Conservation (phyloP, 768 basidiomycete genomes). For the Paxillus rubicundulus region DNA sequence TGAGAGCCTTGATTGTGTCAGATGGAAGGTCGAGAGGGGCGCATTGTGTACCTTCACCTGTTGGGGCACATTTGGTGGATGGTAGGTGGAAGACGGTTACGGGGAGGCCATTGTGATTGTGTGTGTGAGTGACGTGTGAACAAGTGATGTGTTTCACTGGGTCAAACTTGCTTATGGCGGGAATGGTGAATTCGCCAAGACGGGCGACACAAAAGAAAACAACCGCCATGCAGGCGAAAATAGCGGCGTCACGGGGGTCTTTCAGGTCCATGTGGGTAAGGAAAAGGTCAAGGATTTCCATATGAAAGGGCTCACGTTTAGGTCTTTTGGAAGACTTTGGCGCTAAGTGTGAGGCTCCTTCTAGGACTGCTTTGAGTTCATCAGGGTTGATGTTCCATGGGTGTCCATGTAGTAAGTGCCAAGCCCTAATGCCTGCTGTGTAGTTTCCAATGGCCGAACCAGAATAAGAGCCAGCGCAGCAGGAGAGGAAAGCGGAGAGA, state of each 20-base stretch:
- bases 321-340: constrained; percentile 20
- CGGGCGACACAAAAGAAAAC: constrained; percentile 35
- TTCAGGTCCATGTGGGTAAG: not conserved
- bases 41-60: constrained; percentile 11
- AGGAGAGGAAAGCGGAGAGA: constrained; percentile 30
- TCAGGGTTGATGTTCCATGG: constrained; percentile 30
- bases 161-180: constrained; percentile 30
- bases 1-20: constrained; percentile 10
- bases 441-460: constrained; percentile 25
- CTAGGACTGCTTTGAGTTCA: constrained; percentile 28
- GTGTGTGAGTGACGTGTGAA: constrained; percentile 13
- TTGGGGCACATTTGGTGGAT: constrained; percentile 22
- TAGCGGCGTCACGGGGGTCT: not conserved
- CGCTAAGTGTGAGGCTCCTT: not conserved
- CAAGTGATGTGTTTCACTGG: constrained; percentile 28
- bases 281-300: not conserved
- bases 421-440: constrained; percentile 35
- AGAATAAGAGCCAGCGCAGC: constrained; percentile 32
- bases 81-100: constrained; percentile 31
- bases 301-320: constrained; percentile 29
- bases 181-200: constrained; percentile 40
- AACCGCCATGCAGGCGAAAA: not conserved
- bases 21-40: constrained; percentile 3
- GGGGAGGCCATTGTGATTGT: constrained; percentile 25
- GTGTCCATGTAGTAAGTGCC: constrained; percentile 45